Base-by-base conservation (phyloP, 805 yeast genomes). In the Schwanniomyces vanrijiae region DNA sequence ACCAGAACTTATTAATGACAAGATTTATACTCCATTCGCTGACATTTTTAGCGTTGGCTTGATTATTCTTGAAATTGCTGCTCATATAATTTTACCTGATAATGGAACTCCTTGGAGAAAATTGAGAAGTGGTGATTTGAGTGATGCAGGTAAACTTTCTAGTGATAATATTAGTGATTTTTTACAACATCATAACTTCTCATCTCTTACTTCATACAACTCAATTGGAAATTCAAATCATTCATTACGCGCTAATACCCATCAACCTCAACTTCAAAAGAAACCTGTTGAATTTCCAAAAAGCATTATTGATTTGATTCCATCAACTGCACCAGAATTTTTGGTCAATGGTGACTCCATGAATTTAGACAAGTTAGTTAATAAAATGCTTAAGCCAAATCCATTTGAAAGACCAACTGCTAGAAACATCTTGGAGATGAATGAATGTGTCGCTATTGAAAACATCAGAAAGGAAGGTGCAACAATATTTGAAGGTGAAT, bases 51-150 rank as follows among this genome's bases (percentile, higher is more conserved):
- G 96, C n/a, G 78, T 91, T 42, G 99, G 99, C 0, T 73, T 94
- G 48, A 88, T 94, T 53, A 86, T 94, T 74, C 86, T 94, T 42
- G 99, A 94, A 64, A 86, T 90, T 56, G 98, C 99, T 2, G 96
- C 98, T 1, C 94, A 94, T 66, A 91, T 94, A 40, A 83, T 90
- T 3, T 72, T 94, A 43, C 99, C 99, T 1, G 98, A 92, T 56
- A 91, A 94, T 62, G 99, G 99, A 5, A 80, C 89, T 11, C 91
- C 95, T 25, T 94, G 99, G 99, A 95, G 95, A 55, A 90, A 91
- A 64, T 71, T 94, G 50, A 77, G 99, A 54, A 88, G 96, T 37
- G 99, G 98, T 0, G 99, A 94, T 64, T 73, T 94, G 53, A 84
- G 95, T 14, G 99, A 94, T 64, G 97, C 98, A 0, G 97, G 98